Evolutionary conservation across 805 yeast genomes (phyloP).

Genomic region (Saccharomycopsis olivae): DNA sequence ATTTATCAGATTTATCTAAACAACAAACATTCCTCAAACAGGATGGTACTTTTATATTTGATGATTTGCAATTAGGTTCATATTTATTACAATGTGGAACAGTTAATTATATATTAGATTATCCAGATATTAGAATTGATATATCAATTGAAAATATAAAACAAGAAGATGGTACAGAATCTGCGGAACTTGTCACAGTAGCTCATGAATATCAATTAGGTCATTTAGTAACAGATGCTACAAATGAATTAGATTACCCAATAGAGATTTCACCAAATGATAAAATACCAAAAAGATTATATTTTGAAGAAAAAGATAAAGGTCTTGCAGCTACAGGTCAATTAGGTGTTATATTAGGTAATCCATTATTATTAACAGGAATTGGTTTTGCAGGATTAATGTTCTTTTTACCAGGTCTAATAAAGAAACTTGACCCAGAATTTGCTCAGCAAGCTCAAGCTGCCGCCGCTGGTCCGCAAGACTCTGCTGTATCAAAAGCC

Average conservation of each 20-base stretch:
- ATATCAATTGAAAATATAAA: not conserved
- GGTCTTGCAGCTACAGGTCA: constrained; percentile 18
- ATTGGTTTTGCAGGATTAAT: constrained; percentile 4
- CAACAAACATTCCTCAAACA: not conserved
- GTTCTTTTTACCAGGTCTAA: constrained; percentile 6
- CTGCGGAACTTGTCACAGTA: not conserved
- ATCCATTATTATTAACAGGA: constrained; percentile 14
- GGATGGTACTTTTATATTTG: constrained; percentile 10
- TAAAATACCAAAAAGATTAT: constrained; percentile 4
- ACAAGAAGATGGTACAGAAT: constrained; percentile 2
- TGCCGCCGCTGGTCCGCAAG: no score
- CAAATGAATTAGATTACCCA: constrained; percentile 14
- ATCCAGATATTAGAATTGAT: constrained; percentile 5
- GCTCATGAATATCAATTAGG: constrained; percentile 14
- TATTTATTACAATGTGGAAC: constrained; percentile 11
- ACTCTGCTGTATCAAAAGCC: no score
- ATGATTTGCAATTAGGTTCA: constrained; percentile 6
- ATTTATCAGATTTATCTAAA: not conserved
- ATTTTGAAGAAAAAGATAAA: constrained; percentile 15
- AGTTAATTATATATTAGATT: constrained; percentile 7
- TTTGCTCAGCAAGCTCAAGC: no score
- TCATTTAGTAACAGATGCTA: not conserved
- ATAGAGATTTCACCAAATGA: constrained; percentile 1
- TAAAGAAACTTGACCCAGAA: constrained; percentile 17
- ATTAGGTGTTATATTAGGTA: constrained; percentile 13